These are phyloP conservation scores for Salix koriyanagi DNA, from an alignment of 345 rosid species.

Conservation along the genomic window DNA sequence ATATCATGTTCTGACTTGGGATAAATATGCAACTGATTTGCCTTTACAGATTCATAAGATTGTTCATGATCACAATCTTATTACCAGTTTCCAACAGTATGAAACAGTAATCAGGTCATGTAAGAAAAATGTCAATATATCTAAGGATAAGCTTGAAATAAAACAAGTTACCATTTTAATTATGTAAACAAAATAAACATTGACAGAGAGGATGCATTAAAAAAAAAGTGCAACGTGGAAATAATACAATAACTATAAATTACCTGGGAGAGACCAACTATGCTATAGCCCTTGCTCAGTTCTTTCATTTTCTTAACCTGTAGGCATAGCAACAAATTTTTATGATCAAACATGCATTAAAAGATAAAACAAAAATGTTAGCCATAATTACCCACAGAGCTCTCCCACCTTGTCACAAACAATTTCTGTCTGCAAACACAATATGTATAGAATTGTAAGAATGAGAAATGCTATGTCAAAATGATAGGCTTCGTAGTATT, in stretches of 20 bases:
- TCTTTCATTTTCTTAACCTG: constrained; percentile 77
- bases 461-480: background rate
- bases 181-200: background rate
- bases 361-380: background rate
- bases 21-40: background rate
- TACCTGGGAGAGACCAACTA: constrained; percentile 94
- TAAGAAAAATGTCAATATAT: background rate
- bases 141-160: background rate
- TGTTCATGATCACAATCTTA: background rate
- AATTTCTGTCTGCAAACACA: constrained; percentile 40
- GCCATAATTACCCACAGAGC: constrained; percentile 12
- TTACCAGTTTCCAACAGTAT: background rate
- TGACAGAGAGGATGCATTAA: background rate
- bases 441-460: constrained; percentile 6
- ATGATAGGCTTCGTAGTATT: background rate
- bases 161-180: background rate
- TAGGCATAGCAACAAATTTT: constrained; percentile 13
- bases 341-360: constrained; percentile 4
- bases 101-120: background rate
- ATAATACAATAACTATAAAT: constrained; percentile 2
- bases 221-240: background rate
- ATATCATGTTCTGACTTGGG: background rate
- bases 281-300: constrained; percentile 69
- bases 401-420: constrained; percentile 68
- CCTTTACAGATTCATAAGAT: background rate